Percentiles rank a stretch among this genome's conserved stretches.
phyloP scores from a whole-genome alignment of 768 basidiomycete genomes.

The Mycena amicta region DNA sequence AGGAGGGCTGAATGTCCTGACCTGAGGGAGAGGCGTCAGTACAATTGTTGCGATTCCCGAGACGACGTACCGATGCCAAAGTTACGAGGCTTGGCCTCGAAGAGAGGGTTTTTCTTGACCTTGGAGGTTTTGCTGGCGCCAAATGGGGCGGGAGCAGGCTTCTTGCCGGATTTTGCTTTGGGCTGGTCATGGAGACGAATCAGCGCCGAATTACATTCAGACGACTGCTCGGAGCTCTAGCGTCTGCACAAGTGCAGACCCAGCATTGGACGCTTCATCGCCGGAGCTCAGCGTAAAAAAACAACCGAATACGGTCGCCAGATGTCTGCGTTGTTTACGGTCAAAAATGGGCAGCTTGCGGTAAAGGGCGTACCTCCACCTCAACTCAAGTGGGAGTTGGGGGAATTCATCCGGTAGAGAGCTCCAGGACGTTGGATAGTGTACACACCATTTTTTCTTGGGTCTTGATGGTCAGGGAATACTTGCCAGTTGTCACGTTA shows the following conservation, averaged over 20 bases:
- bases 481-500: neutral
- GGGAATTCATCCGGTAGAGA: constrained; percentile 41
- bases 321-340: too few species aligned
- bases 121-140: constrained; percentile 77
- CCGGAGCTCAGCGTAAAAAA: constrained; percentile 39
- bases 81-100: constrained; percentile 88
- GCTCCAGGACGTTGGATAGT: constrained; percentile 36
- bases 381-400: constrained; percentile 41
- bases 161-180: constrained; percentile 76
- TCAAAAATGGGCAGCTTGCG: too few species aligned
- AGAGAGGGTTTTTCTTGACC: constrained; percentile 91
- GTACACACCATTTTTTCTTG: constrained; percentile 56
- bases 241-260: constrained; percentile 40
- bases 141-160: constrained; percentile 83
- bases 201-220: constrained; percentile 36
- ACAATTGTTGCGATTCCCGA: neutral
- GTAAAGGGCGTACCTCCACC: constrained; percentile 45
- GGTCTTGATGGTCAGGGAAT: constrained; percentile 40
- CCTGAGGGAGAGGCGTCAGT: constrained; percentile 47
- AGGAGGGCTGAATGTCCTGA: constrained; percentile 88
- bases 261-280: constrained; percentile 46
- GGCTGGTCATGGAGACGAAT: constrained; percentile 95
- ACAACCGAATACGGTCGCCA: neutral
- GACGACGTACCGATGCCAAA: constrained; percentile 84
- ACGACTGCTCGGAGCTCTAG: constrained; percentile 59